Percentiles rank a stretch among this genome's conserved stretches.
Conservation (phyloP, 1,284 basidiomycete species). For the Sanghuangporus baumii region DNA sequence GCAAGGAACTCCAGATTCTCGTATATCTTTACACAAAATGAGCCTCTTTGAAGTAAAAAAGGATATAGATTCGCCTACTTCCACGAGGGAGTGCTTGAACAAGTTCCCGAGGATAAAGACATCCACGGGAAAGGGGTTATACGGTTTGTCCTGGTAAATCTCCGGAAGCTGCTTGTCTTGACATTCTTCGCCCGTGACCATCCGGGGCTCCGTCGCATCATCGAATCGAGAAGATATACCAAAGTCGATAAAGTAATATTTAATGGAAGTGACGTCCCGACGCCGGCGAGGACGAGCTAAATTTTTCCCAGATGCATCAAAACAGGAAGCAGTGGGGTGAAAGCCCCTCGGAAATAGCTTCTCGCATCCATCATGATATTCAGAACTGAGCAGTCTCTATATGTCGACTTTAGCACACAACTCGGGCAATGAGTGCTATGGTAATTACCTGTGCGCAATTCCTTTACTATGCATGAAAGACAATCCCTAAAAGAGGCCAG, state of each 20-base stretch:
- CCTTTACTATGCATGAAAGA: slow-evolving; percentile 4
- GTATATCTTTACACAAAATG: not conserved
- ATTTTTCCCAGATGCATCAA: not conserved
- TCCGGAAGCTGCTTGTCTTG: slow-evolving; percentile 1
- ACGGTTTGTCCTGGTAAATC: not conserved
- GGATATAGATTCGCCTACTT: not conserved
- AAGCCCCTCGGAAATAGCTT: slow-evolving; percentile 23
- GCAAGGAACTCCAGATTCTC: slow-evolving; percentile 2
- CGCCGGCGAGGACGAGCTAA: not conserved
- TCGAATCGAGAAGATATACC: slow-evolving; percentile 22
- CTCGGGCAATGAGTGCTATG: not conserved
- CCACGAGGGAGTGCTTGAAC: not conserved
- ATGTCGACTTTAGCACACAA: not conserved
- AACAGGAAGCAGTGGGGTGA: slow-evolving; percentile 20
- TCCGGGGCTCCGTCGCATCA: not conserved
- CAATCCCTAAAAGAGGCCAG: not conserved
- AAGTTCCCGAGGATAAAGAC: slow-evolving; percentile 4
- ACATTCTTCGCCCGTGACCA: not conserved
- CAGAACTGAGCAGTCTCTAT: slow-evolving; percentile 23
- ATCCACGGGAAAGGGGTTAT: slow-evolving; percentile 7
- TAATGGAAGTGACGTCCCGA: slow-evolving; percentile 15
- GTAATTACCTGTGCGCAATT: slow-evolving; percentile 4
- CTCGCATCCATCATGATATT: slow-evolving; percentile 30
- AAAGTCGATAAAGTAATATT: slow-evolving; percentile 29
- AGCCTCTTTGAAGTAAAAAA: not conserved